phyloP scores from a whole-genome alignment of 2,329 filamentous ascomycete genomes.

The Colletotrichum sp. region DNA sequence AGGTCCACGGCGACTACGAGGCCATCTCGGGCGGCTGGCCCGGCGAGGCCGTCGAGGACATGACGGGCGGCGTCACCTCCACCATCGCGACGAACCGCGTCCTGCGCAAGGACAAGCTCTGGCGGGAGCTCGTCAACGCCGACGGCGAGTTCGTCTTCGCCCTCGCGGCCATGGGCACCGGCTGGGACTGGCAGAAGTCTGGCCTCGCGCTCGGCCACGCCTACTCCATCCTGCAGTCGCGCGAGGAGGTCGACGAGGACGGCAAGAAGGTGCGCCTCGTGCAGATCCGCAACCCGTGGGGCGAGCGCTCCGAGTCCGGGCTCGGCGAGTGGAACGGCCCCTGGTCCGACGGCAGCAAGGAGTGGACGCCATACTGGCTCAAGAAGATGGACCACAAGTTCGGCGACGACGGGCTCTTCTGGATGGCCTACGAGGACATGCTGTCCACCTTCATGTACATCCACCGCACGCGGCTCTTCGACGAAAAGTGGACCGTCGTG shows the following conservation, averaged over 20 bases:
- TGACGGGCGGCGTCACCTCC: constrained; percentile 62
- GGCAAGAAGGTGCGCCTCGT: constrained; percentile 44
- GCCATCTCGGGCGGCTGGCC: constrained; percentile 72
- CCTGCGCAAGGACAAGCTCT: constrained; percentile 71
- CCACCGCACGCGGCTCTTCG: constrained; percentile 63
- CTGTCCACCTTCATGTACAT: constrained; percentile 64
- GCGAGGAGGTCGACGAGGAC: constrained; percentile 47
- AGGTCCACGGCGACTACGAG: constrained; percentile 74
- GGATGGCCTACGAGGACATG: constrained; percentile 64
- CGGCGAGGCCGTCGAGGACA: constrained; percentile 54
- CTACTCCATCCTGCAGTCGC: constrained; percentile 55
- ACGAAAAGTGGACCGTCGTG: constrained; percentile 49
- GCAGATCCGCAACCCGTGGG: constrained; percentile 71
- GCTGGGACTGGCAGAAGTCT: constrained; percentile 34
- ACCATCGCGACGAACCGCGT: constrained; percentile 62
- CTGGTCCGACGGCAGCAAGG: constrained; percentile 80
- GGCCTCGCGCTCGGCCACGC: constrained; percentile 52
- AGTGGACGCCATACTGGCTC: constrained; percentile 85
- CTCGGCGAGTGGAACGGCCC: constrained; percentile 71
- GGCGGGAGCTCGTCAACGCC: constrained; percentile 69
- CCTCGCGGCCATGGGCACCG: constrained; percentile 35
- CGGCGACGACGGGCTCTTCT: constrained; percentile 74
- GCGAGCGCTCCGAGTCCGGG: constrained; percentile 49
- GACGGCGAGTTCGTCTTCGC: constrained; percentile 72
- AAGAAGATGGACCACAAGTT: constrained; percentile 75